Conservation (phyloP, 176 grass and related monocot genomes). For the Oryza meridionalis region DNA sequence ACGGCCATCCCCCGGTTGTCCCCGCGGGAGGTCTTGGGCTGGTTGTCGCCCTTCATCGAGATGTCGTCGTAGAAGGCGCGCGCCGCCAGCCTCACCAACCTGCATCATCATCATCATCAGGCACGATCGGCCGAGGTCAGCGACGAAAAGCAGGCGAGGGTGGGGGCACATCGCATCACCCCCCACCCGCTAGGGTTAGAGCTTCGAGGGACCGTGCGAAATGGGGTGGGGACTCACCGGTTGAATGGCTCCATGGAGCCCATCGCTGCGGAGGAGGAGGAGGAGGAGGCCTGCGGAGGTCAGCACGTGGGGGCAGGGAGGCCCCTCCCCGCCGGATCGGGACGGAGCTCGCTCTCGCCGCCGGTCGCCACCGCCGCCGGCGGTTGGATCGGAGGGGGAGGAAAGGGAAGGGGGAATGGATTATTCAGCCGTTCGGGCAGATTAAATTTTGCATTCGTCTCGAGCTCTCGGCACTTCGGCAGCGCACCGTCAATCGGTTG, state of each 20-base stretch:
- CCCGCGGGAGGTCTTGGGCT: slow-evolving; percentile 81
- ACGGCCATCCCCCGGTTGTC: slow-evolving; percentile 99
- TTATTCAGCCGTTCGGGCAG: too few relatives aligned
- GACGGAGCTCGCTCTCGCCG: neutral
- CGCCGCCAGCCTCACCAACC: slow-evolving; percentile 82
- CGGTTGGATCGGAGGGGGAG: slow-evolving; percentile 6
- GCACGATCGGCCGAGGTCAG: neutral
- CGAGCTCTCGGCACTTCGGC: too few relatives aligned
- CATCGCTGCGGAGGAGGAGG: slow-evolving; percentile 33
- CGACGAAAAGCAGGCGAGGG: neutral
- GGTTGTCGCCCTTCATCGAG: slow-evolving; percentile 92
- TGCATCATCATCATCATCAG: neutral
- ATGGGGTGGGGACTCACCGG: slow-evolving; percentile 39
- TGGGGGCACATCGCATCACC: neutral
- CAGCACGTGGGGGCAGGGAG: neutral
- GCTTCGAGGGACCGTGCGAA: neutral
- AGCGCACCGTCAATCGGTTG: too few relatives aligned
- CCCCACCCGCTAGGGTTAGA: slow-evolving; percentile 10
- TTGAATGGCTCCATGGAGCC: slow-evolving; percentile 90
- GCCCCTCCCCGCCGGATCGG: neutral
- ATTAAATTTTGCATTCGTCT: too few relatives aligned
- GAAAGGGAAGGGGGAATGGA: too few relatives aligned
- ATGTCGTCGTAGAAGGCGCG: slow-evolving; percentile 95
- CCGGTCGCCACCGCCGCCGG: neutral
- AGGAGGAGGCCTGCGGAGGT: neutral